Conservation (phyloP, 495 filamentous ascomycete species). For the Lasiosphaeria miniovina region DNA sequence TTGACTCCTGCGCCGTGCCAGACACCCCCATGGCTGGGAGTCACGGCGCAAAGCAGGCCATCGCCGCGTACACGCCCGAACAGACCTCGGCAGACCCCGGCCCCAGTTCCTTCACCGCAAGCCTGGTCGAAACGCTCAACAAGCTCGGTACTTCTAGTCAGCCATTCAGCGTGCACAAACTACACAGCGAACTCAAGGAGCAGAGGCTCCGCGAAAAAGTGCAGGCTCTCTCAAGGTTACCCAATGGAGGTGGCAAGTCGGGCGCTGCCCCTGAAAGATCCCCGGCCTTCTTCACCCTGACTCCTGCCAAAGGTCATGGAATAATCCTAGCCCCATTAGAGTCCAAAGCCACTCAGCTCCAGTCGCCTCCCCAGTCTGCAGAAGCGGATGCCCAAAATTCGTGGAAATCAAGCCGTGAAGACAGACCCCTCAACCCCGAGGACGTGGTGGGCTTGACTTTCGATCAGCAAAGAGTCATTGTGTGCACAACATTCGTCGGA, state of each 20-base stretch:
- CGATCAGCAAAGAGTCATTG: slow-evolving; percentile 51
- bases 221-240: slow-evolving; percentile 34
- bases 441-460: slow-evolving; percentile 48
- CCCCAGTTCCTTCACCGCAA: slow-evolving; percentile 51
- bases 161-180: slow-evolving; percentile 46
- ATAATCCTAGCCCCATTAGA: slow-evolving; percentile 45
- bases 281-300: slow-evolving; percentile 49
- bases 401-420: slow-evolving; percentile 32
- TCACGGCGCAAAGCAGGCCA: slow-evolving; percentile 53
- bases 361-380: slow-evolving; percentile 39
- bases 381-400: slow-evolving; percentile 33
- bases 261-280: slow-evolving; percentile 35
- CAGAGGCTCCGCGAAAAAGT: slow-evolving; percentile 41
- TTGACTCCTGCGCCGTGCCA: slow-evolving; percentile 44
- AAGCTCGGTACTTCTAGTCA: slow-evolving; percentile 42
- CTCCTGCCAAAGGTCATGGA: slow-evolving; percentile 45
- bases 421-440: slow-evolving; percentile 36
- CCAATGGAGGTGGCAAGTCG: slow-evolving; percentile 43
- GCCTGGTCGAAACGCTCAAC: slow-evolving; percentile 45
- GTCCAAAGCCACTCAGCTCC: slow-evolving; percentile 31
- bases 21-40: slow-evolving; percentile 43
- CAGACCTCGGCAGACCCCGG: slow-evolving; percentile 42
- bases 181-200: slow-evolving; percentile 48
- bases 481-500: slow-evolving; percentile 55
- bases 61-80: slow-evolving; percentile 51